Evolutionary conservation across 495 filamentous ascomycete genomes (phyloP).

Genomic region (Xanthoparmelia taractica): DNA sequence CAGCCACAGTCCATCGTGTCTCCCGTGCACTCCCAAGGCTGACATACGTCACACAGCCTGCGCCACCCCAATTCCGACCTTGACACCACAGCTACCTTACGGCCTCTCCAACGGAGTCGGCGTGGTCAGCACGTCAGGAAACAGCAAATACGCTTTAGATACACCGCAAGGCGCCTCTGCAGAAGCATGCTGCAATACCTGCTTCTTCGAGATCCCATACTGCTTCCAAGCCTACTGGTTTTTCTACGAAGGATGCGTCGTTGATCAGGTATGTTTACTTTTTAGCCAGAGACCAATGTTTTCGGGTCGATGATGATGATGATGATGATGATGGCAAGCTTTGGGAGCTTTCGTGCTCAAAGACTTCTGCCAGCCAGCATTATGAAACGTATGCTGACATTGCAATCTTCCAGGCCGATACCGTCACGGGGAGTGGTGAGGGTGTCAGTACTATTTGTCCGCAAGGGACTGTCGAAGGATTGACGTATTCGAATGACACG

Average conservation of each 20-base stretch:
- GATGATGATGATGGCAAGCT: no score
- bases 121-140: no score
- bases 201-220: neutral
- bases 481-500: neutral
- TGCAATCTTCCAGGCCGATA: neutral
- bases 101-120: no score
- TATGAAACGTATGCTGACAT: neutral
- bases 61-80: no score
- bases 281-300: neutral
- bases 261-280: neutral
- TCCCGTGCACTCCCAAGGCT: no score
- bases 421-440: neutral
- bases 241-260: neutral
- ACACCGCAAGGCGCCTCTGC: neutral
- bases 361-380: no score
- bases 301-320: no score
- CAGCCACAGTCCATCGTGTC: no score
- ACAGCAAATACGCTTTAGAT: no score
- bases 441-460: neutral
- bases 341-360: no score
- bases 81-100: no score
- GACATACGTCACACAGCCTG: no score
- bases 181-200: neutral
- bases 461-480: neutral
- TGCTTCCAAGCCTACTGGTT: constrained; percentile 1